Conservation (phyloP, 2,329 filamentous ascomycete species). For the Esteya vermicola region DNA sequence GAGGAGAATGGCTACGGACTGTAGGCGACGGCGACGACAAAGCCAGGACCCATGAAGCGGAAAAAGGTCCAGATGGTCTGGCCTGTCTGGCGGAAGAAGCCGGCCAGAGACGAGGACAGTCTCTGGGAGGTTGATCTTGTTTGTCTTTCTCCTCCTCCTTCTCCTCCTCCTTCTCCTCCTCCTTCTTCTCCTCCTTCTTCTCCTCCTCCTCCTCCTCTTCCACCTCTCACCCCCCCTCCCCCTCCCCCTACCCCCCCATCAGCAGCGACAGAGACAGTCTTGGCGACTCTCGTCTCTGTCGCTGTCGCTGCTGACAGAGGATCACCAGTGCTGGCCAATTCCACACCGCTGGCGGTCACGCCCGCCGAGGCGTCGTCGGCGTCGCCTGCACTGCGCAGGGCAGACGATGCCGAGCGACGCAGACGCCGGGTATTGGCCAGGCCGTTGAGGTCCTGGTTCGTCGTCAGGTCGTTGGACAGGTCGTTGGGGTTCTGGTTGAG, state of each 20-base stretch:
- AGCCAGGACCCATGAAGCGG: slow-evolving; percentile 44
- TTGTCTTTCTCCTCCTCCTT: no score
- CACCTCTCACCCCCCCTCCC: not conserved
- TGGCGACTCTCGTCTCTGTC: no score
- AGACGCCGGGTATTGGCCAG: slow-evolving; percentile 28
- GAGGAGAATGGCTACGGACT: slow-evolving; percentile 22
- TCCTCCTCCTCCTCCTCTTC: not conserved
- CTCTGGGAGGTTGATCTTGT: not conserved
- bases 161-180: no score
- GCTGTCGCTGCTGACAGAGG: no score
- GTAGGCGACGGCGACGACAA: slow-evolving; percentile 47
- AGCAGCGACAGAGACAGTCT: no score
- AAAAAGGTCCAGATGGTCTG: slow-evolving; percentile 34
- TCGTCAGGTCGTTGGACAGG: slow-evolving; percentile 40
- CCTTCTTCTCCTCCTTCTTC: no score
- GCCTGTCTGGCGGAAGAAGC: slow-evolving; percentile 14
- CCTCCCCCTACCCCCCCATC: not conserved
- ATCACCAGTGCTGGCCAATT: no score
- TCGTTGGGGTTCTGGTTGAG: slow-evolving; percentile 41
- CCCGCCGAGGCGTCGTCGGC: slow-evolving; percentile 6
- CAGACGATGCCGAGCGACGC: slow-evolving; percentile 9
- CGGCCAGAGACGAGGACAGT: not conserved
- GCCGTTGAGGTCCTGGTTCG: slow-evolving; percentile 39
- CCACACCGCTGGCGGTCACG: not conserved
- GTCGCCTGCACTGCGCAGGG: slow-evolving; percentile 15